Base-by-base conservation (phyloP, 1,284 basidiomycete genomes). In the Ustilago trichophora region DNA sequence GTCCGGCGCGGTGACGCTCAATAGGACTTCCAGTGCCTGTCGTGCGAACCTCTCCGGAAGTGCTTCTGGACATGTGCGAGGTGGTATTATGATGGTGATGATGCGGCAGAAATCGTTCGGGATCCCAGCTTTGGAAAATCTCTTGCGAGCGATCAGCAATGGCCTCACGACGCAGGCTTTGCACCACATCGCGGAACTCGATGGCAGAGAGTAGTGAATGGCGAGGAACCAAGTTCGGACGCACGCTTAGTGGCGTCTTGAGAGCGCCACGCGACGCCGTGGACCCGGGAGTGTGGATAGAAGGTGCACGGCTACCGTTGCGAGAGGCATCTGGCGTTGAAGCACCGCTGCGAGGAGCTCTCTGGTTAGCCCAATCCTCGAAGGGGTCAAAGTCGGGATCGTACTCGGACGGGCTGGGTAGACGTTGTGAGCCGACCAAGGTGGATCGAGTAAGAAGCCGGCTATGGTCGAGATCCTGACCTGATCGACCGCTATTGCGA, bases 131-230 rank as follows among this genome's bases (percentile, higher is more conserved):
- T 31, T 70, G 63, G 43, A 72, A 75, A 34, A 75, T 62, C 47
- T 75, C 74, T 29, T 73, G 46, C 33, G 67, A 72, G 21, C 72
- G 56, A 40, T 75, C 74, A 11, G 66, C 51, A 6, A 42, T 38
- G 15, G 68, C 79, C 25, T 84, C 83, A 15, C 85, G 85, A 53
- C 88, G 87, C 9, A 98, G 84, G 0, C 89, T 90, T 15, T 90
- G 86, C 13, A 97, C 90, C 13, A 96, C 90, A 59, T 93, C 89
- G 24, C 92, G 86, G 82, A 97, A 97, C 81, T 97, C 94, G 47
- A 98, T 87, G 0, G 94, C 93, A 9, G 93, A 91, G 3, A 96
- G 87, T 2, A 98, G 86, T 6, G 93, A 95, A 50, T 77, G 74
- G 5, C 73, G 42, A 4, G 82, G 73, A 3, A 72, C 58, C 34